These are phyloP conservation scores for Coniochaeta prunicola DNA, from an alignment of 2,329 filamentous ascomycete genomes.

Conservation along the genomic window DNA sequence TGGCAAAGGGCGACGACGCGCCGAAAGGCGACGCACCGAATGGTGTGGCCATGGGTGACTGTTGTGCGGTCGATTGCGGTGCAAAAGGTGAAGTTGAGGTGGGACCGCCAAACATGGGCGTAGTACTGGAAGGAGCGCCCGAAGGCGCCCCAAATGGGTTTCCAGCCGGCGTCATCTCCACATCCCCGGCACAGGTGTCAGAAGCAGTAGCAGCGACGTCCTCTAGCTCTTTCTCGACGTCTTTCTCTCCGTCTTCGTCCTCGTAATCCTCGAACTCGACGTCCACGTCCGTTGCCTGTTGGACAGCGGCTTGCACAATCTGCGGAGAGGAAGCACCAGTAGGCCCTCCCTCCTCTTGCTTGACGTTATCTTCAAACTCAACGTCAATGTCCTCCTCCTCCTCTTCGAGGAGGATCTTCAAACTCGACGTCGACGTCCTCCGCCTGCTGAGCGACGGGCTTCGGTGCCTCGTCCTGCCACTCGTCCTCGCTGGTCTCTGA, in stretches of 20 bases:
- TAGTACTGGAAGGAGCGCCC: background rate
- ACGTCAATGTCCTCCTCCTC: background rate
- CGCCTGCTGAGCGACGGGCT: background rate
- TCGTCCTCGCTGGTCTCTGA: background rate
- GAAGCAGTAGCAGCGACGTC: background rate
- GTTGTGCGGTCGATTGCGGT: background rate
- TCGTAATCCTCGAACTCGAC: background rate
- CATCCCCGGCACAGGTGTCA: background rate
- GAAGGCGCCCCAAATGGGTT: conserved; percentile 17
- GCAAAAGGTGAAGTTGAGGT: background rate
- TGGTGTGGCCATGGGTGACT: background rate
- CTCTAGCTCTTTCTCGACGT: too few species aligned
- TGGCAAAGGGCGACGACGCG: background rate
- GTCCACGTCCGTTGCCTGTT: background rate
- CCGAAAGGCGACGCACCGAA: background rate
- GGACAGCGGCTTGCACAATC: background rate
- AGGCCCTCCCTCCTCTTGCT: background rate
- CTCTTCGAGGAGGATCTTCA: too few species aligned
- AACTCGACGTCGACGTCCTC: background rate
- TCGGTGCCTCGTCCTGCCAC: background rate
- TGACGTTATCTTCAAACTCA: background rate
- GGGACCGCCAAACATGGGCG: background rate
- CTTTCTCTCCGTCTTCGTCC: too few species aligned
- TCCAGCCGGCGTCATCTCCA: conserved; percentile 15
- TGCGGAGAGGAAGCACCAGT: background rate